Conservation (phyloP, 495 filamentous ascomycete species). For the Cryomyces minteri region DNA sequence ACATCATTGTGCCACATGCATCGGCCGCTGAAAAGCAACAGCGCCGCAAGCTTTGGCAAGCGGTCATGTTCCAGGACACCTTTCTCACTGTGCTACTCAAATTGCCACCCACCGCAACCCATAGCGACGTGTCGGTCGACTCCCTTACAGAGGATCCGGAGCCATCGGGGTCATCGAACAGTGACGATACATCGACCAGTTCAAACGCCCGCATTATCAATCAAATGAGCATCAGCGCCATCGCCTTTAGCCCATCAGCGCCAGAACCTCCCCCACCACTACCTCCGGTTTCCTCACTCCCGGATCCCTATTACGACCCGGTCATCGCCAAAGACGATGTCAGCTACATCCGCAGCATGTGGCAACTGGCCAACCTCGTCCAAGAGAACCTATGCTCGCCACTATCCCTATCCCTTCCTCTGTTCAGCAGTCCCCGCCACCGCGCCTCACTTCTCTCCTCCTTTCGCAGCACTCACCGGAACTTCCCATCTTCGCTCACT, state of each 20-base stretch:
- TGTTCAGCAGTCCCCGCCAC: constrained; percentile 36
- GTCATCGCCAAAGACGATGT: constrained; percentile 33
- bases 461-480: constrained; percentile 41
- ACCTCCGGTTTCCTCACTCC: constrained; percentile 1
- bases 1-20: constrained; percentile 41
- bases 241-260: constrained; percentile 11
- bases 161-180: neutral
- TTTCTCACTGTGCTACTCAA: constrained; percentile 60
- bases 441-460: constrained; percentile 40
- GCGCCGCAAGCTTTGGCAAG: constrained; percentile 55
- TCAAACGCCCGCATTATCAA: constrained; percentile 2
- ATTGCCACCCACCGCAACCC: constrained; percentile 49
- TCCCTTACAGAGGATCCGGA: constrained; percentile 30
- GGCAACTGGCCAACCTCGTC: constrained; percentile 53
- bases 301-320: constrained; percentile 23
- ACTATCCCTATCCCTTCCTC: constrained; percentile 43
- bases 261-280: constrained; percentile 1
- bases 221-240: constrained; percentile 22
- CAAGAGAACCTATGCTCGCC: constrained; percentile 50
- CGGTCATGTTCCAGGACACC: constrained; percentile 56
- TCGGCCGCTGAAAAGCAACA: constrained; percentile 46
- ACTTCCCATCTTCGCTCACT: constrained; percentile 43
- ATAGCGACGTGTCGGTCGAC: constrained; percentile 51
- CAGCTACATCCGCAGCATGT: constrained; percentile 48
- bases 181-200: constrained; percentile 6